Evolutionary conservation across 345 rosid genomes (phyloP), one percentile per base, ranked within the genome.

Genomic region (Boechera divaricarpa): DNA sequence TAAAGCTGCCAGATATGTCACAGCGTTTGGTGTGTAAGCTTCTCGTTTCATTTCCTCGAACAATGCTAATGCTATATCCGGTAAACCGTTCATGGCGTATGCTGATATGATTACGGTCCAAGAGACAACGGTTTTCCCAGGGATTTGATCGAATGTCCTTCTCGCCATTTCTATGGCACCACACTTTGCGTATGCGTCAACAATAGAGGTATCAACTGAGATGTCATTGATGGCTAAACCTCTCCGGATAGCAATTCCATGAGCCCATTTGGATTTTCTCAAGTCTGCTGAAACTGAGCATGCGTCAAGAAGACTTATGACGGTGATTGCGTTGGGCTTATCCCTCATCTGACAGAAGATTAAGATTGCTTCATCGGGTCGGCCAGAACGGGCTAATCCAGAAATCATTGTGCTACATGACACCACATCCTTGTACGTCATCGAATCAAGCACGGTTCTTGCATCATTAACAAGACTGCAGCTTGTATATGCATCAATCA

Each of bases 41-140:
- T 79, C 56, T 69, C 15, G 64, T 74, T 79, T 85, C 96, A 92
- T 87, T 73, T 87, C 82, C 9, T 80, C 53, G 28, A 87, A 67
- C 49, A 77, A 58, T 68, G 82, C 83, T 58, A 88, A 73, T 69
- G 93, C 94, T 80, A 83, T 88, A 9, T 15, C 69, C 0, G 93
- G 79, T 65, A 81, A 84, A 76, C 96, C 89, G 38, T 92, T 88
- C 41, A 87, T 82, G 18, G 90, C 96, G 33, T 82, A 92, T 38
- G 89, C 94, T 63, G 89, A 83, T 67, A 85, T 84, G 88, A 92
- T 81, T 35, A 90, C 92, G 1, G 88, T 90, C 97, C 96, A 92
- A 16, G 92, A 81, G 21, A 88, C 59, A 0, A 86, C 72, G 38
- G 82, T 90, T 81, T 81, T 90, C 48, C 0, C 1, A 0, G 78